These are phyloP conservation scores for Candida adriatica DNA, from an alignment of 805 yeast genomes.

Conservation along the genomic window DNA sequence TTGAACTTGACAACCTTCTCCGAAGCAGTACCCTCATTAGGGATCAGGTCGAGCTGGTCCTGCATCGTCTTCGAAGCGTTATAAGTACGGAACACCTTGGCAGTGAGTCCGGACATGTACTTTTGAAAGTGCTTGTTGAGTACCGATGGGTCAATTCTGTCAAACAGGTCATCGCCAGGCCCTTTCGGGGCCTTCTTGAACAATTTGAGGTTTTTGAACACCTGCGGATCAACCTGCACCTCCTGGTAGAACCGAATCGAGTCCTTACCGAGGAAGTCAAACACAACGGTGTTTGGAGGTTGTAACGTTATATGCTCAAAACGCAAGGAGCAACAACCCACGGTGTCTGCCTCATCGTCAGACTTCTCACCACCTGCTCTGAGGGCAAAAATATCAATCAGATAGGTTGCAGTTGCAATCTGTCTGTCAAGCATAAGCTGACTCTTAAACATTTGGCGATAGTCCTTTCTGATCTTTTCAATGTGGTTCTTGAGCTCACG, in stretches of 20 bases:
- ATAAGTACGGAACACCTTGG: conserved; percentile 95
- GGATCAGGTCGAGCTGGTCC: conserved; percentile 78
- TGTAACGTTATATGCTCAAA: conserved; percentile 81
- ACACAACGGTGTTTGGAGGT: conserved; percentile 80
- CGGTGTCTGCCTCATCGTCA: conserved; percentile 97
- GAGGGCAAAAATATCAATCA: conserved; percentile 86
- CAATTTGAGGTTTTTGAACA: conserved; percentile 78
- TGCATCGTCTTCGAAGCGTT: conserved; percentile 97
- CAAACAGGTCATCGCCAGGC: conserved; percentile 90
- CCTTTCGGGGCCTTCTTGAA: conserved; percentile 86
- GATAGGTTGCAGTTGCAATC: conserved; percentile 87
- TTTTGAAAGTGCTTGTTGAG: conserved; percentile 82
- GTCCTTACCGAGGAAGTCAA: conserved; percentile 94
- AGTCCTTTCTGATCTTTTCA: conserved; percentile 67
- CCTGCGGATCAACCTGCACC: conserved; percentile 88
- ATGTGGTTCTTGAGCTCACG: conserved; percentile 73
- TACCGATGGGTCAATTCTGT: conserved; percentile 76
- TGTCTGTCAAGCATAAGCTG: conserved; percentile 81
- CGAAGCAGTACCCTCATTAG: conserved; percentile 80
- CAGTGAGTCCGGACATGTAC: conserved; percentile 90
- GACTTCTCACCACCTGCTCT: conserved; percentile 98
- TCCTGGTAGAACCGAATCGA: conserved; percentile 88
- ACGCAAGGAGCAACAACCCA: conserved; percentile 92
- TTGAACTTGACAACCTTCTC: conserved; percentile 85
- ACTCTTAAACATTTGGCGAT: conserved; percentile 60